Base-by-base conservation (phyloP, 1,139 yeast genomes). In the Lodderomyces elongisporus region DNA sequence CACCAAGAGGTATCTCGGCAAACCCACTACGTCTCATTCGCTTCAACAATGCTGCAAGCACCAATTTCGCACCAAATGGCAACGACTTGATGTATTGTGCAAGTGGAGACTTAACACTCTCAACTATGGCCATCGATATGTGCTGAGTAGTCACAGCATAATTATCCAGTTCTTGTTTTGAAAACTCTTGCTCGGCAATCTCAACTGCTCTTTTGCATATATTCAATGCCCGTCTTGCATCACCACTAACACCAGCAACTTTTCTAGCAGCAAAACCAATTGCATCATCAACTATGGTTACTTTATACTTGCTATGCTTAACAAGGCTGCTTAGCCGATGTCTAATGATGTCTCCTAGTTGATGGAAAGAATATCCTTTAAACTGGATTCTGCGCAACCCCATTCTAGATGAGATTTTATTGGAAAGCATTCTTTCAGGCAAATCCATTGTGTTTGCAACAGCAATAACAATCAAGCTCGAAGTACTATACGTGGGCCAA, bases 401-500 rank as follows among this genome's bases (percentile, higher is more conserved):
- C 40, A 93, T 67, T 46, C 99, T 76, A 1, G 96, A 87, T 1
- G 96, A 81, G 5, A 88, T 84, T 56, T 91, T 91, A 58, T 88
- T 89, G 15, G 94, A 79, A 29, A 91, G 63, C 33, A 82, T 72
- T 40, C 96, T 69, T 52, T 91, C 98, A 0, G 98, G 98, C 33
- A 91, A 63, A 59, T 91, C 97, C 96, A 93, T 88, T 0, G 97
- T 89, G 52, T 93, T 93, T 5, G 97, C 97, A 21, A 91, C 89
- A 0, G 97, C 97, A 32, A 91, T 70, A 2, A 93, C 95, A 37
- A 91, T 77, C 32, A 91, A 65, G 48, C 81, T 82, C 3, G 97
- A 88, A 44, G 79, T 68, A 10, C 74, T 65, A 47, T 85, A 79
- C 0, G 95, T 79, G 4, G 98, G 96, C 99, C 99, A 91, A 58